Evolutionary conservation across 2,329 filamentous ascomycete species (phyloP).

Genomic region (Fusarium sublunatum): DNA sequence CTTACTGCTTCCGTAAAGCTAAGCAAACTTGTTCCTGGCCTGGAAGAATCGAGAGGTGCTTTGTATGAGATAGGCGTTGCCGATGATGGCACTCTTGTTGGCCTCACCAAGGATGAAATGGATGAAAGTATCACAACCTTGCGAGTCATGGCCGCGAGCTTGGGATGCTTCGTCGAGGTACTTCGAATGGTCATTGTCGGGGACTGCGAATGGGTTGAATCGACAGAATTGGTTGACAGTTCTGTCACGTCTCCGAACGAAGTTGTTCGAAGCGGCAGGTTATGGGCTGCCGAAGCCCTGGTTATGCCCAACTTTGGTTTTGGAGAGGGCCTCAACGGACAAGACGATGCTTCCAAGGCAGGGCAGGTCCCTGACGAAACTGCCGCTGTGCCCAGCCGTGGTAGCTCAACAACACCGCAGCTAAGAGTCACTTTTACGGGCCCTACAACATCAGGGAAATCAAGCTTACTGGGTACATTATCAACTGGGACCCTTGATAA

Average conservation of each 20-base stretch:
- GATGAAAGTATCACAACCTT: conserved; percentile 89
- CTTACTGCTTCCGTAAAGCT: conserved; percentile 60
- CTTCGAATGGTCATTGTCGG: conserved; percentile 86
- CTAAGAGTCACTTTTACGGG: conserved; percentile 88
- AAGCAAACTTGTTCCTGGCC: conserved; percentile 74
- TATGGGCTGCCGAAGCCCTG: conserved; percentile 91
- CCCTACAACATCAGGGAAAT: conserved; percentile 91
- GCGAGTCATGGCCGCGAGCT: conserved; percentile 88
- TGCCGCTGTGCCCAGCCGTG: conserved; percentile 51
- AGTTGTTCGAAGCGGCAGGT: conserved; percentile 58
- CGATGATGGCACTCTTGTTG: conserved; percentile 91
- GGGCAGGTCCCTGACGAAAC: conserved; percentile 20
- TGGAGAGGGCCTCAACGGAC: conserved; percentile 17
- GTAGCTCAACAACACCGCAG: conserved; percentile 73
- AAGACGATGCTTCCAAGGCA: conserved; percentile 1
- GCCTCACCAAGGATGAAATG: conserved; percentile 89
- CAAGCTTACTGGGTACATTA: conserved; percentile 86
- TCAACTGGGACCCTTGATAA: conserved; percentile 92
- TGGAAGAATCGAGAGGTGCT: conserved; percentile 93
- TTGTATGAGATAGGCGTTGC: conserved; percentile 97
- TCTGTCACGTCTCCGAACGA: conserved; percentile 37
- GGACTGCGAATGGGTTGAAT: conserved; percentile 78
- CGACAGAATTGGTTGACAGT: conserved; percentile 47
- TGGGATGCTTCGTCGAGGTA: conserved; percentile 87
- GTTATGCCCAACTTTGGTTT: conserved; percentile 77